Evolutionary conservation across 495 filamentous ascomycete species (phyloP), one percentile per base, ranked within the genome.

Genomic region (Penicillium turbatum): DNA sequence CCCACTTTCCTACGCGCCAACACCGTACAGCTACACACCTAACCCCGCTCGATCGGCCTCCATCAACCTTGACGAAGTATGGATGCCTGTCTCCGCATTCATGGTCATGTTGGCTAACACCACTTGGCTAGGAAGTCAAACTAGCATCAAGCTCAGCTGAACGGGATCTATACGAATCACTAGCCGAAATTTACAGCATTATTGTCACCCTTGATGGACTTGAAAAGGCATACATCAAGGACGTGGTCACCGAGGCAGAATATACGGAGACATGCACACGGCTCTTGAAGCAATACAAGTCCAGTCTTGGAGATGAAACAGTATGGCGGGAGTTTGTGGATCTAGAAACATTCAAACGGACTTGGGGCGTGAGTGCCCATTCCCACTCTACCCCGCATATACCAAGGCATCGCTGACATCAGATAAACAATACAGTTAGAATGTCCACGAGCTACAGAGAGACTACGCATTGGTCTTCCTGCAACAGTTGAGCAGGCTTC

Each of bases 161-260:
- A 70, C 84, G 92, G 24, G 92, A 97, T 64, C 82, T 97, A 4
- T 88, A 95, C 72, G 93, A 97, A 64, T 97, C 93, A 2, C 81
- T 99, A 10, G 93, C 92, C 44, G 93, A 99, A 64, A 86, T 99
- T 44, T 97, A 97, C 72, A 95, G 90, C 73, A 96, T 99, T 53
- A 92, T 97, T 19, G 81, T 96, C 52, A 97, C 93, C 0, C 75
- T 99, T 17, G 93, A 99, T 63, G 92, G 92, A 47, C 78, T 99
- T 6, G 93, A 99, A 63, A 96, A 95, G 67, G 95, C 93, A 12
- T 97, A 92, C 73, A 85, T 97, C 40, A 92, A 95, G 70, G 93
- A 99, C 77, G 92, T 90, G 15, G 89, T 99, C 38, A 82, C 86
- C 6, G 92, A 97, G 66, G 75, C 78, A 51, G 90, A 96, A 64